Percentiles rank a stretch among this genome's conserved stretches.
Evolutionary conservation across 2,329 filamentous ascomycete species (phyloP).

Genomic region (Myriosclerotinia curreyana): DNA sequence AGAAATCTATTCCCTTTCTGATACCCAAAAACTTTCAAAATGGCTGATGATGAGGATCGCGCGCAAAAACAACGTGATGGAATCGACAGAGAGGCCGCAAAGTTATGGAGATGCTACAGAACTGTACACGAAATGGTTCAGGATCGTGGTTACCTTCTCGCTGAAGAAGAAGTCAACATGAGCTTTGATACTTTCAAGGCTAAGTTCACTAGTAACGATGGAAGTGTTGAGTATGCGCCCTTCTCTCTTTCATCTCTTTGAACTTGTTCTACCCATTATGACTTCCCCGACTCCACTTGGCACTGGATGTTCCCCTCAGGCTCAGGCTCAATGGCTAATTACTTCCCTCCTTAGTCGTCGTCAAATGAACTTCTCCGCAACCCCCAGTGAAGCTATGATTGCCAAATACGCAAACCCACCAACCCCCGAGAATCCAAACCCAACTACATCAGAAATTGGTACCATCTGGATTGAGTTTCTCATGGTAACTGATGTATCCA

Average conservation of each 20-base stretch:
- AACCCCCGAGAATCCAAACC: constrained; percentile 66
- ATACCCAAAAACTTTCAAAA: constrained; percentile 23
- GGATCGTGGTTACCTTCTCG: constrained; percentile 88
- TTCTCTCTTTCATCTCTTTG: not conserved
- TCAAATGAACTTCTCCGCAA: constrained; percentile 83
- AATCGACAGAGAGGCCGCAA: constrained; percentile 48
- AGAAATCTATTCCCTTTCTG: not conserved
- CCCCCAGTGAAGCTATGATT: constrained; percentile 80
- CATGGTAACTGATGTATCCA: constrained; percentile 57
- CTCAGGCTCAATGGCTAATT: constrained; percentile 16
- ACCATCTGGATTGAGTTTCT: constrained; percentile 94
- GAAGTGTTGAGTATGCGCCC: constrained; percentile 67
- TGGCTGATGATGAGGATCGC: constrained; percentile 37
- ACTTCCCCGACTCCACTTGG: constrained; percentile 5
- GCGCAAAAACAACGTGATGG: constrained; percentile 37
- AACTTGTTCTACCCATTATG: constrained; percentile 17
- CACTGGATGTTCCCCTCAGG: not conserved
- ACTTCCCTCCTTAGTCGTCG: constrained; percentile 57
- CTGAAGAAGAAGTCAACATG: constrained; percentile 85
- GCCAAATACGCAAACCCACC: constrained; percentile 74
- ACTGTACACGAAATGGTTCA: constrained; percentile 94
- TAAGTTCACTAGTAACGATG: constrained; percentile 69
- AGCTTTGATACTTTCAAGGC: constrained; percentile 75
- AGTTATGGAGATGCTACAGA: constrained; percentile 90
- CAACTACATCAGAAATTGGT: constrained; percentile 69